Evolutionary conservation across 768 basidiomycete genomes (phyloP), one percentile per base, ranked within the genome.

Genomic region (Piloderma croceum): DNA sequence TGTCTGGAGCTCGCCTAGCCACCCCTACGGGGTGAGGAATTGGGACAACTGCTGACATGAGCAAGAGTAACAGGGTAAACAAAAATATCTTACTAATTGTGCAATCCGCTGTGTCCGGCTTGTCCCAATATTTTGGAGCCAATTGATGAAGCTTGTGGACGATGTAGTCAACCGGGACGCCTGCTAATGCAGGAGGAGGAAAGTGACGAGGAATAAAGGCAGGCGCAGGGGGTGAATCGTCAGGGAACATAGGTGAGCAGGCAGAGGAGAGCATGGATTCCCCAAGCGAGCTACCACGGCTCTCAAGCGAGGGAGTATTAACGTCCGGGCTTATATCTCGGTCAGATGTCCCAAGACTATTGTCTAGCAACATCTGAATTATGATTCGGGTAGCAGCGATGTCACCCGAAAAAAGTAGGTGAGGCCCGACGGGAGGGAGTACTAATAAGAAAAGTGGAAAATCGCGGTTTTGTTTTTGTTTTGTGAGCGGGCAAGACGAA

Each of bases 31-130:
- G 17, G 20, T 72, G 65, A 23, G 72, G 73, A 39, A 76, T 60
- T 31, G 75, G 74, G 45, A 77, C 62, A 54, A 79, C 77, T 77
- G 43, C 42, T 33, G 20, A 6, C 29, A 25, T 29, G 37, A 24
- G 15, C 4, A 35, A 22, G 23, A 44, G 27, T 15, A 15, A 29
- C 15, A 15, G 9, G 27, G 9, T 9, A 15, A 29, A 9, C 10
- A 29, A 9, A 29, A 15, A 29, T 19, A 42, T 11, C 64, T 42
- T 36, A 87, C 87, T 71, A 42, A 89, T 71, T 12, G 86, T 86
- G 60, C 85, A 90, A 60, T 90, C 83, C 7, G 85, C 76, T 1
- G 79, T 83, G 49, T 84, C 81, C 43, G 77, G 72, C 47, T 77
- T 83, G 53, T 80, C 74, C 85, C 86, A 87, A 62, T 81, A 85